Conservation (phyloP, 2,329 filamentous ascomycete genomes). For the Pseudovirgaria hyperparasitica region DNA sequence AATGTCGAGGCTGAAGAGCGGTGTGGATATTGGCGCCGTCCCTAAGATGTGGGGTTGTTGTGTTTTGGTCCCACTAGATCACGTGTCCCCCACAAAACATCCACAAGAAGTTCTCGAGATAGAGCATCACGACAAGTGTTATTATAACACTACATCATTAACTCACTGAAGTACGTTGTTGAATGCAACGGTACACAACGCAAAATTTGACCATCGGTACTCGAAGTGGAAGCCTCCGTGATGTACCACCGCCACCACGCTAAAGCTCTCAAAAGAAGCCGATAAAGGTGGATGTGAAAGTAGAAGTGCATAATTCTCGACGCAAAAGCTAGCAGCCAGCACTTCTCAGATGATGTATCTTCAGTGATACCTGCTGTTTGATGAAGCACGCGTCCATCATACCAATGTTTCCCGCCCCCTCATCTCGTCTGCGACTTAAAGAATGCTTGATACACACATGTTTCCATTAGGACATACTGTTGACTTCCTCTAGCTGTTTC, state of each 20-base stretch:
- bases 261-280: neutral
- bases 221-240: too few species aligned
- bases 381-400: constrained; percentile 1
- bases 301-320: constrained; percentile 2
- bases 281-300: constrained; percentile 1
- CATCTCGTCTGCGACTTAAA: neutral
- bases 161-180: too few species aligned
- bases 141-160: too few species aligned
- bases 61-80: constrained; percentile 1
- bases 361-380: constrained; percentile 5
- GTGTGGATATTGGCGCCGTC: neutral
- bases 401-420: constrained; percentile 1
- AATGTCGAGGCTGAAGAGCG: constrained; percentile 1
- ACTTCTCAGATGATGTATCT: too few species aligned
- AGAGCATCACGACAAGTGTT: too few species aligned
- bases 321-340: constrained; percentile 5
- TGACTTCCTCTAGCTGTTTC: constrained; percentile 8
- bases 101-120: too few species aligned
- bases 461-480: constrained; percentile 5
- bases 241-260: too few species aligned
- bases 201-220: too few species aligned
- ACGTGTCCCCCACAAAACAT: constrained; percentile 1
- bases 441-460: constrained; percentile 1
- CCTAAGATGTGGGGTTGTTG: constrained; percentile 1
- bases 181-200: too few species aligned